Evolutionary conservation across 768 basidiomycete genomes (phyloP), one percentile per base, ranked within the genome.

Genomic region (Hygrophorus russula): DNA sequence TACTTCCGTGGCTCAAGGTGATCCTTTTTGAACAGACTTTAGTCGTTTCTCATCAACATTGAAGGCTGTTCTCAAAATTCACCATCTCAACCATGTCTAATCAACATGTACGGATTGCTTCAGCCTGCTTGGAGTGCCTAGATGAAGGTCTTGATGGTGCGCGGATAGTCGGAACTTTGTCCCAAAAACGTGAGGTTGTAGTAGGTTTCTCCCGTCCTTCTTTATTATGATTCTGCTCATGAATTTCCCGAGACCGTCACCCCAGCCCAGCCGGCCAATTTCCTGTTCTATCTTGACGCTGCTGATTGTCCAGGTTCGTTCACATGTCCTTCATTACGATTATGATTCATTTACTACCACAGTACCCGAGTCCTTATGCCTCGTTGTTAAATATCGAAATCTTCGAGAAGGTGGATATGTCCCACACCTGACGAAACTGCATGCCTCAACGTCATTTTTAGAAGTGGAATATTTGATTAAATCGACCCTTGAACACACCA

Each of bases 1-100:
- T 93, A 90, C 61, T 97, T 98, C 68, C 78, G 94, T 15, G 82
- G 83, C 19, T 68, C 76, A 44, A 80, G 78, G 94, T 91, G 2
- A 32, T 27, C 17, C 14, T 13, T 7, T 18, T 18, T n/a, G 12
- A 18, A 9, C 14, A 17, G 20, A 13, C 20, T 14, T 2, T 5
- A 29, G 24, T 34, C 15, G 34, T 30, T 33, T 36, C n/a, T 30
- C 14, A 29, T 38, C 29, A 39, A 24, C 48, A 36, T 12, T 15
- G 42, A 48, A 97, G 94, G 49, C 63, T 97, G 3, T 79, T 97
- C 51, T 93, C 89, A 3, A 85, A 83, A 56, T 98, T 94, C 56
- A 90, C 87, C 0, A 74, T 96, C 39, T 89, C 90, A 2, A 78
- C 88, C 0, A 82, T 83, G 36, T 80, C 78, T 15, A 71, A 77